Conservation (phyloP, 371 early-diverging fungal species). For the Choanephora cucurbitarum region DNA sequence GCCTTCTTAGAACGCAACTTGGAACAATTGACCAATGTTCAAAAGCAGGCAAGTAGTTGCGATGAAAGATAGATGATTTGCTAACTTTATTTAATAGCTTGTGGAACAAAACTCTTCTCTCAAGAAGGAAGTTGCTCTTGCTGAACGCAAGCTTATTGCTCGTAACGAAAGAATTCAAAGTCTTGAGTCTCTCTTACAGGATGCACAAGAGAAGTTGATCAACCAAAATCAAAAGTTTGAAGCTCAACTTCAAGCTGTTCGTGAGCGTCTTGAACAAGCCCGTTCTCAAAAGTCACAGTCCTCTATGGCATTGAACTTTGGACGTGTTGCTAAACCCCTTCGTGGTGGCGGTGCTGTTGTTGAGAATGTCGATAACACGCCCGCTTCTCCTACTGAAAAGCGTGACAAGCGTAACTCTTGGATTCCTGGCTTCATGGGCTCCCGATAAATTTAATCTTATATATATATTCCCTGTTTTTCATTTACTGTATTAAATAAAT, state of each 20-base stretch:
- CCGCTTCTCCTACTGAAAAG: constrained; percentile 29
- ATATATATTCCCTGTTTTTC: constrained; percentile 1
- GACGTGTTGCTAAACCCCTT: constrained; percentile 89
- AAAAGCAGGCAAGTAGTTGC: constrained; percentile 76
- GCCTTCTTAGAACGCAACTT: constrained; percentile 93
- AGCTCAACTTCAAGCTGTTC: constrained; percentile 70
- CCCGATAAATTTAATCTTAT: constrained; percentile 25
- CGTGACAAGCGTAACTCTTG: constrained; percentile 37
- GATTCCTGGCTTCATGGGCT: constrained; percentile 43
- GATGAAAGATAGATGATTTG: no score
- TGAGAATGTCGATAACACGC: constrained; percentile 14
- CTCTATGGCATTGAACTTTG: constrained; percentile 66
- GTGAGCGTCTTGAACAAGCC: constrained; percentile 77
- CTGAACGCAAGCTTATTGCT: constrained; percentile 88
- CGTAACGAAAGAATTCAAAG: constrained; percentile 93
- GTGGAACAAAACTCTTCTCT: constrained; percentile 92
- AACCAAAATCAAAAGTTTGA: constrained; percentile 87
- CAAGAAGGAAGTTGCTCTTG: constrained; percentile 89
- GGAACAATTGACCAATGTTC: constrained; percentile 92
- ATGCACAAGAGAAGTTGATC: constrained; percentile 72
- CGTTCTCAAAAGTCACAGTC: constrained; percentile 56
- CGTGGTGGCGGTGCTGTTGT: constrained; percentile 77
- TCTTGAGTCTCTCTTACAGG: constrained; percentile 84
- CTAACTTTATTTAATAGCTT: constrained; percentile 47
- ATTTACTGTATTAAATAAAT: background rate